Conservation (phyloP, 2,329 filamentous ascomycete species). For the Colletotrichum gloeosporioides region DNA sequence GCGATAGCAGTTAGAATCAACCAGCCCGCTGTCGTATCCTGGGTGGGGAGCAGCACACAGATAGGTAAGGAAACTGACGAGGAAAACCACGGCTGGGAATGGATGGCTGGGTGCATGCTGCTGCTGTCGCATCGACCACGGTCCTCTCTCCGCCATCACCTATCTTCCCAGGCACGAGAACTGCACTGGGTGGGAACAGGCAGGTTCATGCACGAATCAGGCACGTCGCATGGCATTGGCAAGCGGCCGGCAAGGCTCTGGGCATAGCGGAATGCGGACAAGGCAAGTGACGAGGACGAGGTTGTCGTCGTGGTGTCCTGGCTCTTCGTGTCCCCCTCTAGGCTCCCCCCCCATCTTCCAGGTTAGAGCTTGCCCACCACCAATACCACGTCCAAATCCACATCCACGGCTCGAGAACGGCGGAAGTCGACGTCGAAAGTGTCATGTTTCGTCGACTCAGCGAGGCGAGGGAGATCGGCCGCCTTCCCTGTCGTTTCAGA, state of each 20-base stretch:
- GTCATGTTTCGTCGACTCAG: slow-evolving; percentile 22
- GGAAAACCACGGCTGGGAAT: slow-evolving; percentile 1
- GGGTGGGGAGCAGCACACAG: background rate
- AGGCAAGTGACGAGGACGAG: background rate
- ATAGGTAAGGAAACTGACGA: background rate
- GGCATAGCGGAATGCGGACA: background rate
- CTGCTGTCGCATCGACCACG: slow-evolving; percentile 11
- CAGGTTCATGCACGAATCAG: slow-evolving; percentile 19
- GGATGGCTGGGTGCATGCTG: slow-evolving; percentile 21
- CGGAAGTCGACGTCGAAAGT: slow-evolving; percentile 15
- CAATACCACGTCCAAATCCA: background rate
- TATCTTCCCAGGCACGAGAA: background rate
- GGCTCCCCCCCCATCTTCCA: background rate
- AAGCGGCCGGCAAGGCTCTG: background rate
- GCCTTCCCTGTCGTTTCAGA: slow-evolving; percentile 19
- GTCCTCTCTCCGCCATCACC: slow-evolving; percentile 3
- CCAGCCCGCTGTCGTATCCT: background rate
- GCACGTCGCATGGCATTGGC: background rate
- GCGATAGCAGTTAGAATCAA: background rate
- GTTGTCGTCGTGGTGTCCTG: background rate
- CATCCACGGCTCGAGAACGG: background rate
- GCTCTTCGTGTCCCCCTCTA: background rate
- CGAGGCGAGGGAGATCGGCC: slow-evolving; percentile 19
- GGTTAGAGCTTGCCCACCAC: background rate
- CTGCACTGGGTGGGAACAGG: background rate